phyloP scores from a whole-genome alignment of 345 rosid species.

The Limnanthes douglasii region DNA sequence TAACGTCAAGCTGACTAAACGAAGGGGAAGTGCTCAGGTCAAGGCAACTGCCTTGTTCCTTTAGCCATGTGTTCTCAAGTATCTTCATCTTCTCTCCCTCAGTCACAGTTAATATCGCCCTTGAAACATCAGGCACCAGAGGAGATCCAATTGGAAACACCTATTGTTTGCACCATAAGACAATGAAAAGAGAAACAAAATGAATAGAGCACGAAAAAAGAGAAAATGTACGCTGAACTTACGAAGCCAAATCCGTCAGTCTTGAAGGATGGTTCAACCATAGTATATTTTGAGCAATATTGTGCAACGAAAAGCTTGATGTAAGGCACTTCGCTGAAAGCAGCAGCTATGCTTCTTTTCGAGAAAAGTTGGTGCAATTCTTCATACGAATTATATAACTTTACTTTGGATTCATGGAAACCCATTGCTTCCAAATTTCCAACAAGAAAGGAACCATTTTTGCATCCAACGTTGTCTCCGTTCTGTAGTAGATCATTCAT shows the following conservation, averaged over 20 bases:
- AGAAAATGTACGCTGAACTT: slow-evolving; percentile 3
- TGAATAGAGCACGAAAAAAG: neutral
- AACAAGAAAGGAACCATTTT: neutral
- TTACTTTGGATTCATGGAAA: neutral
- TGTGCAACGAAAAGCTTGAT: slow-evolving; percentile 9
- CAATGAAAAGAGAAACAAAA: neutral
- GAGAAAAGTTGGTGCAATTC: slow-evolving; percentile 10
- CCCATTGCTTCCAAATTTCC: neutral
- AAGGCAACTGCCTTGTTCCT: slow-evolving; percentile 3
- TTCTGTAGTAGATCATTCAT: slow-evolving; percentile 5
- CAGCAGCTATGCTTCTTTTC: slow-evolving; percentile 15
- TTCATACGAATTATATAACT: neutral
- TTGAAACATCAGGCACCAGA: slow-evolving; percentile 21
- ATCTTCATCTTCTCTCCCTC: slow-evolving; percentile 9
- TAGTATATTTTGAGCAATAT: slow-evolving; percentile 8
- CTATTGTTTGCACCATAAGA: slow-evolving; percentile 9
- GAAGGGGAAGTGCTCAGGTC: slow-evolving; percentile 6
- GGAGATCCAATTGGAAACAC: slow-evolving; percentile 26
- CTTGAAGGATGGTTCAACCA: slow-evolving; percentile 8
- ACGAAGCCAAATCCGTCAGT: slow-evolving; percentile 34
- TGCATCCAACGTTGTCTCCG: slow-evolving; percentile 9
- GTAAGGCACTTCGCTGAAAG: slow-evolving; percentile 19
- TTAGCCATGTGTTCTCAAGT: slow-evolving; percentile 9
- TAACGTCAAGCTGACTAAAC: slow-evolving; percentile 15
- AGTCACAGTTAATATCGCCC: slow-evolving; percentile 27